A percentile compares a stretch with the other conserved stretches of the same genome.
Conservation (phyloP, 768 basidiomycete genomes). For the Stropharia rugosoannulata region DNA sequence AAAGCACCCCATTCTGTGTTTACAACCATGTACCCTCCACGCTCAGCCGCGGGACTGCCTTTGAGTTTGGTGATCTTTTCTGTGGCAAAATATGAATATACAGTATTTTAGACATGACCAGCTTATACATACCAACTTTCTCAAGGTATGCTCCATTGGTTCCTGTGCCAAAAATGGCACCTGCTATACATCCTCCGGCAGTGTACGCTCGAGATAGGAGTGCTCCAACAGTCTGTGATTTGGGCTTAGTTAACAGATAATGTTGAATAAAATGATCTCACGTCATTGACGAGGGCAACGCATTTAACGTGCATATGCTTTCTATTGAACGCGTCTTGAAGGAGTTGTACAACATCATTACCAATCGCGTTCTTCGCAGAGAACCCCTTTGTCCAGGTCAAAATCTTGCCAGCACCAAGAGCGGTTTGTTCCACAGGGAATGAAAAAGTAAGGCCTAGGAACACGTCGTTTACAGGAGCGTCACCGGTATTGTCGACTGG, state of each 20-base stretch:
- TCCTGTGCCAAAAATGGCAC: slow-evolving; percentile 95
- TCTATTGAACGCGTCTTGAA: slow-evolving; percentile 90
- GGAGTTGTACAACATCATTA: slow-evolving; percentile 82
- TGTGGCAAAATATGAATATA: slow-evolving; percentile 12
- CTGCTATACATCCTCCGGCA: slow-evolving; percentile 86
- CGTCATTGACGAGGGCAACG: slow-evolving; percentile 93
- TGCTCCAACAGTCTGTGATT: slow-evolving; percentile 86
- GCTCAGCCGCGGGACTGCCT: slow-evolving; percentile 53
- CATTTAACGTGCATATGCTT: slow-evolving; percentile 92
- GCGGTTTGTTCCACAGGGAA: slow-evolving; percentile 98
- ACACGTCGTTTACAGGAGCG: slow-evolving; percentile 31
- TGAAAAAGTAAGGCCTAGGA: slow-evolving; percentile 92
- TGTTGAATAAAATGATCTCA: slow-evolving; percentile 34
- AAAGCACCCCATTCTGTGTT: slow-evolving; percentile 99
- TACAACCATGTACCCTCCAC: slow-evolving; percentile 85
- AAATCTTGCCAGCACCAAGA: slow-evolving; percentile 82
- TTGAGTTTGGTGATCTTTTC: slow-evolving; percentile 83
- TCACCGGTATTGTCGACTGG: slow-evolving; percentile 18
- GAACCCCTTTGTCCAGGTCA: slow-evolving; percentile 97
- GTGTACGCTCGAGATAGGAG: slow-evolving; percentile 92
- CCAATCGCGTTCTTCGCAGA: slow-evolving; percentile 88
- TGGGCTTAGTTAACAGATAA: neutral
- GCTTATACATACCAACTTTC: slow-evolving; percentile 47
- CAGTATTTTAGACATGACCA: neutral
- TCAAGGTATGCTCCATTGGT: slow-evolving; percentile 99